A percentile compares a stretch with the other conserved stretches of the same genome.
Evolutionary conservation across 148 eudicot species (phyloP).

Genomic region (Agrostemma githago): DNA sequence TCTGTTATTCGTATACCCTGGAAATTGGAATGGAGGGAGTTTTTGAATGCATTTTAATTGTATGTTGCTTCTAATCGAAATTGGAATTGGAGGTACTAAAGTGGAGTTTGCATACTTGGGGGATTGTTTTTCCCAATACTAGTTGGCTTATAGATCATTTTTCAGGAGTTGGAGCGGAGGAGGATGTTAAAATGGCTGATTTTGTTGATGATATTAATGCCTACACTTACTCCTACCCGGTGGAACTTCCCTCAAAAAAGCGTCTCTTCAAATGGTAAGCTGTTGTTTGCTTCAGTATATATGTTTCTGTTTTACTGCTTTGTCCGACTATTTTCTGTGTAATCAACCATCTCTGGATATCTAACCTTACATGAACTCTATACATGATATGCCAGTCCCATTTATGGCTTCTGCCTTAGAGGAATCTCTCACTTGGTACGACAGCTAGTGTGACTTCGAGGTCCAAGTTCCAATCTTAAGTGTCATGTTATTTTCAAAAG

Average conservation of each 20-base stretch:
- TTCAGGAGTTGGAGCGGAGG: conserved; percentile 59
- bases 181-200: conserved; percentile 63
- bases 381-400: neutral
- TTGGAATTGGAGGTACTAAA: neutral
- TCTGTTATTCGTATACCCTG: no score
- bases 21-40: no score
- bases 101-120: conserved; percentile 7
- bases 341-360: conserved; percentile 1
- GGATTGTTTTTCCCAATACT: neutral
- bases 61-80: no score
- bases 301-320: neutral
- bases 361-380: neutral
- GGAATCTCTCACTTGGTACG: neutral
- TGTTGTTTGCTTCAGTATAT: neutral
- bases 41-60: no score
- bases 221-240: conserved; percentile 62
- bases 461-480: neutral
- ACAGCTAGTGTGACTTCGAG: neutral
- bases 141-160: conserved; percentile 8
- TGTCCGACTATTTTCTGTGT: neutral
- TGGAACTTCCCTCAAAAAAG: conserved; percentile 58
- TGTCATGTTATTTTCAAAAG: neutral
- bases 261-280: conserved; percentile 70
- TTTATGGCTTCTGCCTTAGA: neutral
- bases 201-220: conserved; percentile 75